Percentiles rank a stretch among this genome's conserved stretches.
Conservation (phyloP, 768 basidiomycete species). For the Termitomyces sp. region DNA sequence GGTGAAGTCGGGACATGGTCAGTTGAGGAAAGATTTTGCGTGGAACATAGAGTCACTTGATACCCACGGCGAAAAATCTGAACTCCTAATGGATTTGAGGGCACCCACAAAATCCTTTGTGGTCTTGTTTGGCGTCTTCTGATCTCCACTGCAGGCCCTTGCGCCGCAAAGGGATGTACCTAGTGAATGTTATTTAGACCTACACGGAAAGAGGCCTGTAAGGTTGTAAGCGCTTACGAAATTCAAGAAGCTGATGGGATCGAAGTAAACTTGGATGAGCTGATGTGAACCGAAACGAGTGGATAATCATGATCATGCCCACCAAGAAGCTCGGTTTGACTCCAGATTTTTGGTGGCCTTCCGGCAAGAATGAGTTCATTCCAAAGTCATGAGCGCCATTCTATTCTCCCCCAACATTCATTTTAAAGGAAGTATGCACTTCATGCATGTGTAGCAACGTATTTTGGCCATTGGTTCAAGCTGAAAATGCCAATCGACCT, state of each 20-base stretch:
- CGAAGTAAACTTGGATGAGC: neutral
- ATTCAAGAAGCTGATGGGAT: neutral
- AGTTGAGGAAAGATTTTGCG: neutral
- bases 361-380: neutral
- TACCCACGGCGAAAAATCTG: neutral
- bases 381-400: neutral
- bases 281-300: neutral
- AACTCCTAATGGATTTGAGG: neutral
- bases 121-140: neutral
- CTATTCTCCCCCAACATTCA: neutral
- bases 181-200: neutral
- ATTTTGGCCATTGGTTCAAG: neutral
- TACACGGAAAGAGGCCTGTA: neutral
- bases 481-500: no score
- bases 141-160: neutral
- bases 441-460: neutral
- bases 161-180: slow-evolving; percentile 2
- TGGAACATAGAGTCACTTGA: neutral
- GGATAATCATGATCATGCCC: neutral
- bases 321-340: neutral
- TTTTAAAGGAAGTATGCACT: neutral
- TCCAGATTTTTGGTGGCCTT: neutral
- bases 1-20: neutral
- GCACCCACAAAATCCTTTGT: neutral
- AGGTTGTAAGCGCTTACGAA: neutral